Conservation (phyloP, 148 eudicot genomes). For the Pharnaceum exiguum region DNA sequence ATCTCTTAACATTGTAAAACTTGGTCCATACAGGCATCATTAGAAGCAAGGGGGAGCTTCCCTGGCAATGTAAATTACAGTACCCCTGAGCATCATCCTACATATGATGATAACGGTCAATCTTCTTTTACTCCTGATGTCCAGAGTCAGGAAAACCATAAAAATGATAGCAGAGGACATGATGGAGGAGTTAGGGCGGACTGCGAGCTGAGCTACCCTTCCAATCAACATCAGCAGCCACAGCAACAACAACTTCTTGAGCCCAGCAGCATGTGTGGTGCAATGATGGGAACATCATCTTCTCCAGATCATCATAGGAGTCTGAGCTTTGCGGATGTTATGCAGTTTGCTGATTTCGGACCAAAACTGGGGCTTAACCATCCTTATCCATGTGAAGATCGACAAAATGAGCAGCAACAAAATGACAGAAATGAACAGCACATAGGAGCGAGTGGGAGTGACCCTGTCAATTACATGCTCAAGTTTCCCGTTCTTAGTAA, state of each 20-base stretch:
- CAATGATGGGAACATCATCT: conserved; percentile 7
- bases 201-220: conserved; percentile 34
- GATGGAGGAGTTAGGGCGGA: conserved; percentile 33
- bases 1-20: too few relatives aligned
- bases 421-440: conserved; percentile 10
- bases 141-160: background rate
- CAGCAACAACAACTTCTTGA: conserved; percentile 3
- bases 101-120: conserved; percentile 20
- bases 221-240: conserved; percentile 17
- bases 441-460: conserved; percentile 35
- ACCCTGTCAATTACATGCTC: conserved; percentile 58
- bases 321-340: conserved; percentile 74
- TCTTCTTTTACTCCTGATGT: background rate
- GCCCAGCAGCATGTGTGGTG: conserved; percentile 3
- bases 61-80: too few relatives aligned
- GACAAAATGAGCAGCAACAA: conserved; percentile 4
- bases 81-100: conserved; percentile 17
- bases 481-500: conserved; percentile 72
- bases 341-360: conserved; percentile 91
- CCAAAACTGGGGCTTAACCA: conserved; percentile 60
- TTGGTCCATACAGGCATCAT: too few relatives aligned
- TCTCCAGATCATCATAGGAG: conserved; percentile 17
- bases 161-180: conserved; percentile 33
- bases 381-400: conserved; percentile 4
- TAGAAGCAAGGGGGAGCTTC: too few relatives aligned